phyloP scores from a whole-genome alignment of 1,139 yeast genomes.

The Magnusiomyces ingens region DNA sequence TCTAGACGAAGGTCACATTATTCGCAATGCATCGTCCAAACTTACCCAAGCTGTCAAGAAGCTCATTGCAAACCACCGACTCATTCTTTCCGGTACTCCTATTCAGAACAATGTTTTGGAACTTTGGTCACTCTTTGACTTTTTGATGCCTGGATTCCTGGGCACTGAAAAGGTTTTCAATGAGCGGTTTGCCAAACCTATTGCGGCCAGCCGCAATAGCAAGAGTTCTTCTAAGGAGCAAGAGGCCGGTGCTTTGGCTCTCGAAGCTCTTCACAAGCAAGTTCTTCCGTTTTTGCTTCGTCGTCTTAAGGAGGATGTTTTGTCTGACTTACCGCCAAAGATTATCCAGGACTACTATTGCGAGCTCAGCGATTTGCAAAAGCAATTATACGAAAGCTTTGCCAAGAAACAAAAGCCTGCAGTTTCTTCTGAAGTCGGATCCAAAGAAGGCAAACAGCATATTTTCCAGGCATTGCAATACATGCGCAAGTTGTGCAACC shows the following conservation, averaged over 20 bases:
- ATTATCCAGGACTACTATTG: conserved; percentile 97
- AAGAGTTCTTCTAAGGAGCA: conserved; percentile 91
- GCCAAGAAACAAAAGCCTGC: conserved; percentile 76
- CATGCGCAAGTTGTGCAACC: conserved; percentile 95
- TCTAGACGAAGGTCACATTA: conserved; percentile 95
- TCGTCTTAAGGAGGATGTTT: conserved; percentile 91
- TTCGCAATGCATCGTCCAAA: conserved; percentile 85
- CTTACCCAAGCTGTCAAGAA: conserved; percentile 82
- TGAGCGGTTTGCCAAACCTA: conserved; percentile 94
- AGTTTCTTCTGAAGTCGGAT: conserved; percentile 58
- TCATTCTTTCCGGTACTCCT: conserved; percentile 93
- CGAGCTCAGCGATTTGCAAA: conserved; percentile 86
- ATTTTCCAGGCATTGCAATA: conserved; percentile 97
- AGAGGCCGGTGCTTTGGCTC: conserved; percentile 93
- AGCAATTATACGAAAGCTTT: conserved; percentile 80
- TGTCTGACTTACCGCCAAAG: conserved; percentile 95
- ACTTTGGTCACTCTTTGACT: conserved; percentile 95
- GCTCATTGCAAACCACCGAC: conserved; percentile 78
- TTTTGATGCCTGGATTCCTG: conserved; percentile 96
- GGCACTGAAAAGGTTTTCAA: conserved; percentile 94
- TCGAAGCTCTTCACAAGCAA: conserved; percentile 93
- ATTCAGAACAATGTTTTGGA: conserved; percentile 96
- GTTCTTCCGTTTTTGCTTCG: conserved; percentile 94
- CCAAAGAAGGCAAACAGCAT: conserved; percentile 65
- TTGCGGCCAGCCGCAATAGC: conserved; percentile 87